Evolutionary conservation across 768 basidiomycete species (phyloP).

Genomic region (Dacryopinax spathularia): DNA sequence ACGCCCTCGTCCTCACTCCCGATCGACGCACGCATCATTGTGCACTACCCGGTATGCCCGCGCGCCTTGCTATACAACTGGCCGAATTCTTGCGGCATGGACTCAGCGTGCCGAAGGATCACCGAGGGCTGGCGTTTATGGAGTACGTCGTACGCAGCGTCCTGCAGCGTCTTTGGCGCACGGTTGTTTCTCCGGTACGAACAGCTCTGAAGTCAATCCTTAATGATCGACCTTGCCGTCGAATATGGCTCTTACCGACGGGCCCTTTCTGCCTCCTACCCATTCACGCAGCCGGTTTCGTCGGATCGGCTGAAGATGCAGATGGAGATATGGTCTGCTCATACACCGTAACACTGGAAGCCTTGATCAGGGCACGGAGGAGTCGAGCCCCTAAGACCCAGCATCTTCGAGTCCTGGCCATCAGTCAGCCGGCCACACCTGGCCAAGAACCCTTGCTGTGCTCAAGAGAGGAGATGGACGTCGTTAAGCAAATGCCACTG

Average conservation of each 20-base stretch:
- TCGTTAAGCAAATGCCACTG: neutral
- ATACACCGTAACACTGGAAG: neutral
- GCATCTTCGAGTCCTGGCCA: neutral
- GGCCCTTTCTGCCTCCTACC: neutral
- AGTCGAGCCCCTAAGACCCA: neutral
- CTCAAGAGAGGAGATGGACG: neutral
- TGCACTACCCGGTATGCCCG: neutral
- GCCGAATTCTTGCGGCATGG: neutral
- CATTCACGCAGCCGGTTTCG: neutral
- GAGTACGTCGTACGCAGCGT: neutral
- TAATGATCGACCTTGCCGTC: neutral
- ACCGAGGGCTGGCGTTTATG: neutral
- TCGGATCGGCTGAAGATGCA: neutral
- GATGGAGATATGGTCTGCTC: neutral
- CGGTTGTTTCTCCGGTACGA: neutral
- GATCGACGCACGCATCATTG: neutral
- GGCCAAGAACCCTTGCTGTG: neutral
- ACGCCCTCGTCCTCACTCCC: slow-evolving; percentile 5
- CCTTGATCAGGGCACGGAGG: neutral
- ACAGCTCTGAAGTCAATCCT: neutral
- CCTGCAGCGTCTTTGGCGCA: neutral
- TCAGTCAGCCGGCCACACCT: neutral
- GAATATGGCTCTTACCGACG: neutral
- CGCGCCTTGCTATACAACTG: neutral
- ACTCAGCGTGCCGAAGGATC: neutral